These are phyloP conservation scores for Hypoxylon sp. DNA, from an alignment of 2,329 filamentous ascomycete genomes.

Conservation along the genomic window DNA sequence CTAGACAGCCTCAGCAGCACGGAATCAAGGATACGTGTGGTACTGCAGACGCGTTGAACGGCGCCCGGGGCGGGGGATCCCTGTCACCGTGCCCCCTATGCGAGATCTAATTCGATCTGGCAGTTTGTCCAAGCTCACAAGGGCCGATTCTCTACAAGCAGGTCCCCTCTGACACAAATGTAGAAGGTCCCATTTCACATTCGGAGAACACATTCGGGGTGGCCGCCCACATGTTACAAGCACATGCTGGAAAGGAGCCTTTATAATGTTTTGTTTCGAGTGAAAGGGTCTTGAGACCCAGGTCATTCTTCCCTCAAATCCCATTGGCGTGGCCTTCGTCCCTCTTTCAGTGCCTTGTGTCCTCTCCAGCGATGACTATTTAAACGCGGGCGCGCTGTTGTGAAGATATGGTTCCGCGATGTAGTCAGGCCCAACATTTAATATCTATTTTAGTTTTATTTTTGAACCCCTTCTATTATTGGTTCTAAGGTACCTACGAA, in stretches of 20 bases:
- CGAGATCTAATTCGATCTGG: slow-evolving; percentile 36
- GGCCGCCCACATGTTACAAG: slow-evolving; percentile 37
- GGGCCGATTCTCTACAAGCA: slow-evolving; percentile 28
- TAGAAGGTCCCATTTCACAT: slow-evolving; percentile 38
- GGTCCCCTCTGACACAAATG: slow-evolving; percentile 36
- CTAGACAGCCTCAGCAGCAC: slow-evolving; percentile 8
- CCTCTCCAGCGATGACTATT: slow-evolving; percentile 19
- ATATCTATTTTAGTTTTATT: slow-evolving; percentile 24
- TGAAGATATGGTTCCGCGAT: slow-evolving; percentile 23
- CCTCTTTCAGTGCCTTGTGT: slow-evolving; percentile 19
- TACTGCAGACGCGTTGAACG: slow-evolving; percentile 18
- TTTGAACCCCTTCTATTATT: slow-evolving; percentile 1
- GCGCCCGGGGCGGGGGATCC: slow-evolving; percentile 19
- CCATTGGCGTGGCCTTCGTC: slow-evolving; percentile 27
- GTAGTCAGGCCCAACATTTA: slow-evolving; percentile 15
- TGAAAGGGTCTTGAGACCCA: slow-evolving; percentile 36
- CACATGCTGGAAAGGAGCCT: slow-evolving; percentile 33
- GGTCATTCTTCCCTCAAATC: slow-evolving; percentile 34
- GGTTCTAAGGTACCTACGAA: slow-evolving; percentile 4
- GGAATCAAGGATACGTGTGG: slow-evolving; percentile 18
- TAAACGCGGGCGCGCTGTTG: slow-evolving; percentile 22
- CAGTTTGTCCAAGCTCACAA: slow-evolving; percentile 28
- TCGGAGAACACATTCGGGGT: slow-evolving; percentile 18
- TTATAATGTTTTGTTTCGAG: slow-evolving; percentile 33
- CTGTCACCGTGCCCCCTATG: slow-evolving; percentile 31